Percentiles rank a stretch among this genome's conserved stretches.
Evolutionary conservation across 306 rosid genomes (phyloP).

Genomic region (Lathyrus oleraceus): DNA sequence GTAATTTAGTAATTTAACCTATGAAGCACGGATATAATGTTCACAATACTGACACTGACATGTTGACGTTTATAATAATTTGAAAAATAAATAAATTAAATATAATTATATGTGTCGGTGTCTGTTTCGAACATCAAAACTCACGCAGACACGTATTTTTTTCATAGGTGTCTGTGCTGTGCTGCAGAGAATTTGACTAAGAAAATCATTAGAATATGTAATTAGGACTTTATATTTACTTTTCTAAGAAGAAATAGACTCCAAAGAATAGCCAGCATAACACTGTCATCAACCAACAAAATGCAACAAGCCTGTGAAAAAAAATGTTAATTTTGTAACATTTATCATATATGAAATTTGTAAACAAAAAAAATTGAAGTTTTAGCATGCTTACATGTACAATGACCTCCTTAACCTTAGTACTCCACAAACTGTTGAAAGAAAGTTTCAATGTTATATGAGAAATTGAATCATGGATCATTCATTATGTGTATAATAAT

Average conservation of each 20-base stretch:
- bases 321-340: background rate
- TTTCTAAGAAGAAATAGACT: slow-evolving; percentile 63
- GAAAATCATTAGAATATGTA: too few relatives aligned
- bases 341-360: background rate
- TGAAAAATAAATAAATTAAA: too few relatives aligned
- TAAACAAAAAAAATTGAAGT: background rate
- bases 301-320: slow-evolving; percentile 51
- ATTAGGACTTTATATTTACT: slow-evolving; percentile 43
- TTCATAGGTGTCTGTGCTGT: too few relatives aligned
- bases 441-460: slow-evolving; percentile 30
- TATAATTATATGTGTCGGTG: too few relatives aligned
- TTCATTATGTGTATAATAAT: background rate
- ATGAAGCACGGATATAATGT: too few relatives aligned
- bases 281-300: slow-evolving; percentile 75
- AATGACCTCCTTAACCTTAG: slow-evolving; percentile 49
- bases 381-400: slow-evolving; percentile 50
- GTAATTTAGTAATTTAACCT: slow-evolving; percentile 6
- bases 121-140: too few relatives aligned
- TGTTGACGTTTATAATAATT: too few relatives aligned
- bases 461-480: slow-evolving; percentile 6
- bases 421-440: slow-evolving; percentile 59
- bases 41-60: too few relatives aligned
- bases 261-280: slow-evolving; percentile 81
- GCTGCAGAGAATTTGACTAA: too few relatives aligned
- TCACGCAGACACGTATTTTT: too few relatives aligned